Base-by-base conservation (phyloP, 495 filamentous ascomycete species). In the Penicillium subrubescens region DNA sequence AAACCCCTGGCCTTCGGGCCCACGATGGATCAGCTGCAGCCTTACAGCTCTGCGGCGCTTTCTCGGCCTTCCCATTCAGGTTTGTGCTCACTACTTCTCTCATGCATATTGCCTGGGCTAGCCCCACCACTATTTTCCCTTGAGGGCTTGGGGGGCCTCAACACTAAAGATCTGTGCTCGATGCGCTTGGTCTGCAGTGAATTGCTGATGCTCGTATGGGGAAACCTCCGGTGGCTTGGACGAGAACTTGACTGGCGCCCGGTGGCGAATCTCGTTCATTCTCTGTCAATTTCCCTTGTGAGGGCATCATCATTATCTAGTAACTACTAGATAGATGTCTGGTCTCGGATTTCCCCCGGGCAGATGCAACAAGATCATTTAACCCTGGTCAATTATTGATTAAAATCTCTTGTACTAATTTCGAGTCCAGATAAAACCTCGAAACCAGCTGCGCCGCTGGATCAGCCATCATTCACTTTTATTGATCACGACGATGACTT, bases 401-500 rank as follows among this genome's bases (percentile, higher is more conserved):
- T 14, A 15, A 61, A 15, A 7, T 27, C 41, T 8, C 39, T 53
- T 56, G 46, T 39, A 39, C 69, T 69, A 62, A 71, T 33, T 8
- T 27, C 21, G n/a, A 23, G 21, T 43, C 33, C 37, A 73, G 73
- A 67, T 53, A 57, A 64, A 31, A 51, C 41, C 19, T 48, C 68
- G 21, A 65, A 51, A 59, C 46, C 64, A 27, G 41, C 58, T 52
- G 50, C 68, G 29, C 67, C 68, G 54, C 59, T 69, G 41, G 72
- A 76, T 65, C 72, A 65, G 44, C 74, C 75, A 11, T 72, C 71
- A 1, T 78, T 73, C 34, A 78, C 76, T 14, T 78, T 78, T 48
- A 78, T 78, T 53, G 75, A 75, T 60, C 75, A 78, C 52, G 71
- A 76, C 62, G 73, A 78, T 72, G 74, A 77, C 41, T 64, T 78